Base-by-base conservation (phyloP, 2,329 filamentous ascomycete genomes). In the Claviceps sp. region DNA sequence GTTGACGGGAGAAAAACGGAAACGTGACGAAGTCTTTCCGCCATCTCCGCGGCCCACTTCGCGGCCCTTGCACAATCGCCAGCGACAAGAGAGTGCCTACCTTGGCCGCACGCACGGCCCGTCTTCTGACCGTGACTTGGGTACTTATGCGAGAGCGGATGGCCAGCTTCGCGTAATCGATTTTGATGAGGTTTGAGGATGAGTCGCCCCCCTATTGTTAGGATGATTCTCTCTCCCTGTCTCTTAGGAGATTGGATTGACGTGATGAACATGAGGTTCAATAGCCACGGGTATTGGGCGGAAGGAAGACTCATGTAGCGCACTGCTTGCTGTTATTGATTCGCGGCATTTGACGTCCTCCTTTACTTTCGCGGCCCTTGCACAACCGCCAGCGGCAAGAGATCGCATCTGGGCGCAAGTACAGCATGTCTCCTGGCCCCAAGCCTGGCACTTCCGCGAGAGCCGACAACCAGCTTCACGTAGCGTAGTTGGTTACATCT, bases 371-470 rank as follows among this genome's bases (percentile, higher is more conserved):
- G 3, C 58, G 61, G 20, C 60, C 66, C 1, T 60, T 70, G 5
- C 63, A 65, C 58, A 69, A 72, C 41, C 65, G 68, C 3, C 62
- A 67, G 54, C 62, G 69, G 30, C 68, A 67, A 49, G 54, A 61
- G 18, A 69, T 71, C 13, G 51, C 60, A 2, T 65, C 69, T 38
- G 54, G 58, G 20, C 55, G 55, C 22, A 54, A 57, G 34, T 60
- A 60, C 5, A 57, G 62, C 7, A 42, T 60, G 13, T 59, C 54
- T 20, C 58, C 62, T 5, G 66, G 67, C 14, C 58, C 60, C 13
- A 60, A 62, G 9, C 59, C 63, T 38, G 65, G 62, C 52, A 58
- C 60, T 49, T 70, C 68, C 53, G 63, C 62, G 9, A 59, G 66
- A 52, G 68, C 67, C 5, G 64, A 68, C 41, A 68, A 68, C 22